Evolutionary conservation across 148 eudicot species (phyloP), one percentile per base, ranked within the genome.

Genomic region (Nepenthes mirabilis): DNA sequence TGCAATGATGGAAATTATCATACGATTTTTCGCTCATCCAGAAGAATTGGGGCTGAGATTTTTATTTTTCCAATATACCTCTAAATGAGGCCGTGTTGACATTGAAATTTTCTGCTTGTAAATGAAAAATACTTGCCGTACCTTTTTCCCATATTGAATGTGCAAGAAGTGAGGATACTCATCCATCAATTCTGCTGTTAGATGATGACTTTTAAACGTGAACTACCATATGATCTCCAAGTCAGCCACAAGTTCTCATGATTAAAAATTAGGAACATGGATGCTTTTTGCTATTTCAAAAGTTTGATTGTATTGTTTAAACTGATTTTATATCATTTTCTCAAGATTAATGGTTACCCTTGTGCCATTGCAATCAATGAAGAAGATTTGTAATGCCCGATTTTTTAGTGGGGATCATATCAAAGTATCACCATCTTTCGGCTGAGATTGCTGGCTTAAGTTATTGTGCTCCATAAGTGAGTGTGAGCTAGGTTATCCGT

Each of bases 211-310:
- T 32, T 33, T 51, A 65, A 67, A 65, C 77, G 69, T 74, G 77
- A 73, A 74, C 70, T 65, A 74, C 77, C 77, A 74, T 74, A 73
- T 74, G 73, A 74, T 74, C 73, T 69, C 70, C 56, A 8, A 40
- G 34, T 23, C 56, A 34, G 35, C 23, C 36, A 12, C 14, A 34
- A 33, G 56, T 32, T 13, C 23, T 23, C 23, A 23, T 23, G 23
- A 23, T 23, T 23, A 23, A 23, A 23, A 23, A 23, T 23, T 23
- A 23, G 23, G 23, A 23, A 23, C 23, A 23, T 23, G 23, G 23
- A 23, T 23, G 23, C 23, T 23, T 23, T 23, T 23, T 23, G 23
- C 23, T 23, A 23, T 23, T 23, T 23, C 23, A 23, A 23, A 0
- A 23, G 23, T 23, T 23, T 23, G 23, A 23, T 23, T 23, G 23